Evolutionary conservation across 495 filamentous ascomycete species (phyloP).

Genomic region (Penicillium coprophilum): DNA sequence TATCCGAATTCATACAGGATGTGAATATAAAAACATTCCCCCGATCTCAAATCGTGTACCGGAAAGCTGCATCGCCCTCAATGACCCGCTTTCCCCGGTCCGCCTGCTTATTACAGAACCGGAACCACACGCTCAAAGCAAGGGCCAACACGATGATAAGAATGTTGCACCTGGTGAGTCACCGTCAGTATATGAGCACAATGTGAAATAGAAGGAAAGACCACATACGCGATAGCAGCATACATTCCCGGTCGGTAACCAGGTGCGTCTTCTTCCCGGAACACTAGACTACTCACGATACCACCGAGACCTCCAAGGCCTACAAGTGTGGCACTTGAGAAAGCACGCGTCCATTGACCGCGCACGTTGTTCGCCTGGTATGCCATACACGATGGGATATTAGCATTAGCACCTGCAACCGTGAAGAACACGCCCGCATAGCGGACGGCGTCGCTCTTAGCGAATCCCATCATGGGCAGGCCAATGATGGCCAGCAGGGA

Average conservation of each 20-base stretch:
- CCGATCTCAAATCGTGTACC: slow-evolving; percentile 37
- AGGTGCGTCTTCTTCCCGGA: slow-evolving; percentile 58
- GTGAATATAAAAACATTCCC: background rate
- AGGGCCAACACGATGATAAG: slow-evolving; percentile 42
- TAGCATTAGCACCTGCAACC: slow-evolving; percentile 59
- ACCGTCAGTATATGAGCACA: slow-evolving; percentile 12
- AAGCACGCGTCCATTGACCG: slow-evolving; percentile 65
- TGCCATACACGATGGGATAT: slow-evolving; percentile 56
- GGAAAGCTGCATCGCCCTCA: slow-evolving; percentile 35
- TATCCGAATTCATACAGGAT: background rate
- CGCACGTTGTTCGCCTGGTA: slow-evolving; percentile 68
- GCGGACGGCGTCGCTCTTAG: slow-evolving; percentile 45
- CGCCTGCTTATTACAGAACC: slow-evolving; percentile 36
- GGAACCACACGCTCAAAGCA: slow-evolving; percentile 37
- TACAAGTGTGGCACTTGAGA: slow-evolving; percentile 56
- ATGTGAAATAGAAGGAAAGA: background rate
- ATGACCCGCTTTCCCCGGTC: slow-evolving; percentile 39
- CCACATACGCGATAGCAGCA: slow-evolving; percentile 46
- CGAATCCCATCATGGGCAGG: slow-evolving; percentile 55
- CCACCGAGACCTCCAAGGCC: slow-evolving; percentile 59
- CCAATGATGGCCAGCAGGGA: slow-evolving; percentile 49
- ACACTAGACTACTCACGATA: slow-evolving; percentile 57
- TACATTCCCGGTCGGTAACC: slow-evolving; percentile 56
- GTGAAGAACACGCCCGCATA: slow-evolving; percentile 67
- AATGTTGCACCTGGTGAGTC: slow-evolving; percentile 36